Conservation (phyloP, 495 filamentous ascomycete species). For the Astrothelium subdiscretum region DNA sequence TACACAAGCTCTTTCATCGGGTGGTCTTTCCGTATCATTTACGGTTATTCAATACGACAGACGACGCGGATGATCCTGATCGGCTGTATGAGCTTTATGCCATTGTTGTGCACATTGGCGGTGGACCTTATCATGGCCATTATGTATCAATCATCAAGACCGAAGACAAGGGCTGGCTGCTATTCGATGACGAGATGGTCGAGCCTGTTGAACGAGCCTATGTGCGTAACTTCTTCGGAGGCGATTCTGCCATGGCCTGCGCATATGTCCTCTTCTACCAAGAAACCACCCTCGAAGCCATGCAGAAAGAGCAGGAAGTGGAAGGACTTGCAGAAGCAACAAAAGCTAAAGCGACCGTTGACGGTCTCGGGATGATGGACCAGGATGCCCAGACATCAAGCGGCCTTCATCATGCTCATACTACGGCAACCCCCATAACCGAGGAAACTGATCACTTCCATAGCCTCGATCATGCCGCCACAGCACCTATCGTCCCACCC, state of each 20-base stretch:
- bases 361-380: conserved; percentile 4
- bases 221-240: conserved; percentile 96
- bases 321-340: conserved; percentile 60
- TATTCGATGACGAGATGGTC: conserved; percentile 97
- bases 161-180: conserved; percentile 83
- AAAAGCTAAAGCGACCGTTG: conserved; percentile 31
- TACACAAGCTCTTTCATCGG: conserved; percentile 94
- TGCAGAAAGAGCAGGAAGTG: conserved; percentile 69
- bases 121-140: conserved; percentile 95
- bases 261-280: conserved; percentile 98
- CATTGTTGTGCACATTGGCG: conserved; percentile 96
- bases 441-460: conserved; percentile 44
- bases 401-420: conserved; percentile 33
- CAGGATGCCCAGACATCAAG: conserved; percentile 1
- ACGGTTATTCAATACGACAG: conserved; percentile 94
- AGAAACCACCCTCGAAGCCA: conserved; percentile 83
- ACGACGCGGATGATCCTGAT: conserved; percentile 92
- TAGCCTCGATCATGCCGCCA: conserved; percentile 47
- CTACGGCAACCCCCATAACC: conserved; percentile 30
- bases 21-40: conserved; percentile 96
- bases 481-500: conserved; percentile 42
- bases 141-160: conserved; percentile 98
- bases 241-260: conserved; percentile 71
- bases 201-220: conserved; percentile 95
- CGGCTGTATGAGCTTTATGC: conserved; percentile 93